Evolutionary conservation across 306 rosid species (phyloP), one percentile per base, ranked within the genome.

Genomic region (Pyrus betulifolia): DNA sequence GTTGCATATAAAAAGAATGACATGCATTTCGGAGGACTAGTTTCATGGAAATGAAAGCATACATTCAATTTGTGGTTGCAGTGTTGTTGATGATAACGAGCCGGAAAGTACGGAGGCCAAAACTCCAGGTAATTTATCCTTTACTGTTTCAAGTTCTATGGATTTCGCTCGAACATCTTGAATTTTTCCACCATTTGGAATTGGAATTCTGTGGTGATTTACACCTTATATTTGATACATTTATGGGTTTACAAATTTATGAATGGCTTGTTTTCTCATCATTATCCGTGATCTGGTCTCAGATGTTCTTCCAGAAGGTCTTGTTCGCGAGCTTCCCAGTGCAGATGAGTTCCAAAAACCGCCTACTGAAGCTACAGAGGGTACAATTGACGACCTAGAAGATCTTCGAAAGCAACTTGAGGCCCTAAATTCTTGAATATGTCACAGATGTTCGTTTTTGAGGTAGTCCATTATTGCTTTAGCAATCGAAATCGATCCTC

Each of bases 281-380:
- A 31, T 25, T 59, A 25, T 22, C 54, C 18, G 35, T 33, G 31
- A 42, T 70, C 81, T 78, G 73, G 35, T 80, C 75, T 1, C 87
- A 95, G 98, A 85, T 85, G 79, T 75, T 72, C 90, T 95, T 33
- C 99, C 99, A 1, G 96, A 90, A 77, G 98, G 97, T 82, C 98
- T 95, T 74, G 84, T 88, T 65, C 95, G 82, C n/a, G 99, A 92
- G 83, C 96, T 95, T 70, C 99, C 98, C 65, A 85, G 57, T 77
- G 96, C 99, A 3, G 98, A 92, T 49, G 91, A 86, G 78, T 79
- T 75, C 65, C 82, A 74, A 19, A 81, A 85, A 44, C 67, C 44
- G 4, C 63, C 72, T 4, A 58, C 81, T 57, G 91, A 80, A 70
- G 71, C 89, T 4, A 72, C 90, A 8, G 49, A 7, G 71, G 27